A percentile compares a stretch with the other conserved stretches of the same genome.
These are phyloP conservation scores for Guadua angustifolia DNA, from an alignment of 176 grass and related monocot species.

Conservation along the genomic window DNA sequence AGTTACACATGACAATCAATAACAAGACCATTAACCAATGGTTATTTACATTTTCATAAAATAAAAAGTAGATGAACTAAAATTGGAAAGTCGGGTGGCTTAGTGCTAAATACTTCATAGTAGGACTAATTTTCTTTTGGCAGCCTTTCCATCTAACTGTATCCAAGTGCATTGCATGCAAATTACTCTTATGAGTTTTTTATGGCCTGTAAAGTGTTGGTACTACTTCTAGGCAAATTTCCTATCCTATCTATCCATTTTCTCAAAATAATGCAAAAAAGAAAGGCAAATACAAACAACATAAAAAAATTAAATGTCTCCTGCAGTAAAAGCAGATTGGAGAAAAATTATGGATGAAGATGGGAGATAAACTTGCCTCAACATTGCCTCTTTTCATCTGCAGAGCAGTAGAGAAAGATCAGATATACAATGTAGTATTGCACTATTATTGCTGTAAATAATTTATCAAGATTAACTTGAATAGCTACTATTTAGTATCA, in stretches of 20 bases:
- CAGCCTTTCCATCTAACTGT: background rate
- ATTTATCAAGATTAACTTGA: slow-evolving; percentile 11
- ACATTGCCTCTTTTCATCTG: slow-evolving; percentile 92
- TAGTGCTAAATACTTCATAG: background rate
- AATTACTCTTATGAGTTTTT: slow-evolving; percentile 7
- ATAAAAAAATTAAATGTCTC: background rate
- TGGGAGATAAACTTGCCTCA: slow-evolving; percentile 67
- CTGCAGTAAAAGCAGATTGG: slow-evolving; percentile 13
- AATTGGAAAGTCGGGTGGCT: background rate
- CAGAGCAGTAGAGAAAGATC: slow-evolving; percentile 43
- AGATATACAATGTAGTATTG: slow-evolving; percentile 32
- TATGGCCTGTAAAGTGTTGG: background rate
- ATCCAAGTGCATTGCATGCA: background rate
- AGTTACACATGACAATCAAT: background rate
- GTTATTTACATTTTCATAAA: background rate
- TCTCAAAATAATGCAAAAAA: slow-evolving; percentile 1
- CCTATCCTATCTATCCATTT: background rate
- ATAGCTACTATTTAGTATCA: background rate
- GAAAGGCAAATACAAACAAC: slow-evolving; percentile 28
- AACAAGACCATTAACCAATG: background rate
- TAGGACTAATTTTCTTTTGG: background rate
- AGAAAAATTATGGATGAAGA: slow-evolving; percentile 39
- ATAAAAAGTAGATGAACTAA: background rate
- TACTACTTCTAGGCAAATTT: background rate
- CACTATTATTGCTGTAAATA: slow-evolving; percentile 23